Evolutionary conservation across 768 basidiomycete species (phyloP).

Genomic region (Lactifluus rugatus): DNA sequence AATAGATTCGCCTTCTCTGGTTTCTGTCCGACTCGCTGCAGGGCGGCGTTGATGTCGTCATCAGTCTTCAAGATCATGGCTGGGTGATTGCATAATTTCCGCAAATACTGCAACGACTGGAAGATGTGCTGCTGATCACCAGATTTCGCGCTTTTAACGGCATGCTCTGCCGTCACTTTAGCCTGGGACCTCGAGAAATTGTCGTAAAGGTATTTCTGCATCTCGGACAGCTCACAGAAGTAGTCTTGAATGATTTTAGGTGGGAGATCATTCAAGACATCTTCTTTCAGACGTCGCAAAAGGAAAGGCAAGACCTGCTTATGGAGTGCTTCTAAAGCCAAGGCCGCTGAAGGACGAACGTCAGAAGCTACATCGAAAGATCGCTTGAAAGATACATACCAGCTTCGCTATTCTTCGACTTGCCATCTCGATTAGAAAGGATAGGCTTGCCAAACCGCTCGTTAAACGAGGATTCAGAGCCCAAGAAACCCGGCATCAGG

Average conservation of each 20-base stretch:
- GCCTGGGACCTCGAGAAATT: slow-evolving; percentile 81
- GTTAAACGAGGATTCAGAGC: slow-evolving; percentile 90
- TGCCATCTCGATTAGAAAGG: slow-evolving; percentile 87
- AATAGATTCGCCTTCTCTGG: slow-evolving; percentile 36
- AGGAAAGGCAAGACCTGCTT: slow-evolving; percentile 99
- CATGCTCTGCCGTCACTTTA: slow-evolving; percentile 51
- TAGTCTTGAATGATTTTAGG: slow-evolving; percentile 99
- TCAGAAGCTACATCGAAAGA: not conserved
- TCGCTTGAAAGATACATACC: slow-evolving; percentile 41
- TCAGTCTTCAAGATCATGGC: slow-evolving; percentile 75
- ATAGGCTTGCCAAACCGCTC: slow-evolving; percentile 96
- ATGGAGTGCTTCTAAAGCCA: slow-evolving; percentile 91
- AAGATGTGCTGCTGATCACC: slow-evolving; percentile 79
- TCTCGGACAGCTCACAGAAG: slow-evolving; percentile 91
- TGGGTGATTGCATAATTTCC: slow-evolving; percentile 97
- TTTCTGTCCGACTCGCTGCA: slow-evolving; percentile 45
- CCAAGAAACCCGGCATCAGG: slow-evolving; percentile 97
- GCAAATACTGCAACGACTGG: slow-evolving; percentile 92
- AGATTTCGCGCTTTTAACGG: slow-evolving; percentile 39
- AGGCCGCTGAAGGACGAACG: slow-evolving; percentile 51
- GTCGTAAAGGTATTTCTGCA: slow-evolving; percentile 92
- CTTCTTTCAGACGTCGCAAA: slow-evolving; percentile 91
- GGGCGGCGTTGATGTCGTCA: slow-evolving; percentile 45
- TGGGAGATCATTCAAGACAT: slow-evolving; percentile 89
- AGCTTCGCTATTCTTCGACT: slow-evolving; percentile 88